phyloP scores from a whole-genome alignment of 768 basidiomycete genomes.

The Phlegmacium glaucopus region DNA sequence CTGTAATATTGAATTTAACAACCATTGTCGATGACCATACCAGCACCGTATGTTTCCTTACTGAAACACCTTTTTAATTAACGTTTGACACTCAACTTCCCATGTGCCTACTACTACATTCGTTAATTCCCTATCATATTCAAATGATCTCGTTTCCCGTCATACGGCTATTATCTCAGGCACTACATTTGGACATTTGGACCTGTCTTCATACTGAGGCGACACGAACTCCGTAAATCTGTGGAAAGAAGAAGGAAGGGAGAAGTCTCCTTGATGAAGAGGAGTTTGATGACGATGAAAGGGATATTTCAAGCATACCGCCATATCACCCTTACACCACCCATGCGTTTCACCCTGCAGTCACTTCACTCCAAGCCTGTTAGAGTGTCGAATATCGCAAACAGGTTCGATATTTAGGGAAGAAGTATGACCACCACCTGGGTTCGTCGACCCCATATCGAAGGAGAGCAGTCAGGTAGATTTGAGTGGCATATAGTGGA shows the following conservation, averaged over 20 bases:
- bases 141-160: background rate
- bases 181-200: slow-evolving; percentile 34
- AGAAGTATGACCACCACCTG: slow-evolving; percentile 42
- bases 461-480: slow-evolving; percentile 31
- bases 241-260: slow-evolving; percentile 18
- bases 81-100: too few species aligned
- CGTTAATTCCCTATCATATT: too few species aligned
- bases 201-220: slow-evolving; percentile 33
- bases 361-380: slow-evolving; percentile 33
- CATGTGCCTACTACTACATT: too few species aligned
- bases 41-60: too few species aligned
- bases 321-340: slow-evolving; percentile 1
- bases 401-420: slow-evolving; percentile 46
- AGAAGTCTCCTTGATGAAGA: slow-evolving; percentile 33
- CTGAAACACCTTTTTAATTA: too few species aligned
- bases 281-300: slow-evolving; percentile 33
- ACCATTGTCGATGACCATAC: too few species aligned
- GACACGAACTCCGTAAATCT: slow-evolving; percentile 32
- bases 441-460: slow-evolving; percentile 39
- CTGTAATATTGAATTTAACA: too few species aligned
- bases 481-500: slow-evolving; percentile 41
- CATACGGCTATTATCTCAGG: slow-evolving; percentile 42
- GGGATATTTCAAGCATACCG: slow-evolving; percentile 1
- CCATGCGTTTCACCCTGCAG: slow-evolving; percentile 6
- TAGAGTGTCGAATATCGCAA: slow-evolving; percentile 38